Percentiles rank a stretch among this genome's conserved stretches.
Evolutionary conservation across 2,329 filamentous ascomycete genomes (phyloP).

Genomic region (Ascosphaera pollenicola): DNA sequence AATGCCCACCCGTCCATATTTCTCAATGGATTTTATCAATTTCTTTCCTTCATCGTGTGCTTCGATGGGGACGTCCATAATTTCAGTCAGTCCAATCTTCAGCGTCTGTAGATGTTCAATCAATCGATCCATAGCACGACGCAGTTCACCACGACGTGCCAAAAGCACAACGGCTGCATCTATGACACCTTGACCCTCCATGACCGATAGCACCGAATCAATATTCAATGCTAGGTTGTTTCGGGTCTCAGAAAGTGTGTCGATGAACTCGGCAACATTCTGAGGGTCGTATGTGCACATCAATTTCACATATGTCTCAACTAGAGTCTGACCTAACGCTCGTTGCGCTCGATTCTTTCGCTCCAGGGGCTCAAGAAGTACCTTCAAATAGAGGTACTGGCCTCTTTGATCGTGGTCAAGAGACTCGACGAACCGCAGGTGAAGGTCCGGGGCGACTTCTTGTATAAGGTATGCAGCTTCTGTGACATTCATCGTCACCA

Average conservation of each 20-base stretch:
- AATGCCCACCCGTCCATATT: slow-evolving; percentile 79
- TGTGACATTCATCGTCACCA: slow-evolving; percentile 45
- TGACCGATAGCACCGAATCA: slow-evolving; percentile 58
- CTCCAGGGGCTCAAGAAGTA: slow-evolving; percentile 45
- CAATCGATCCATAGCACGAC: slow-evolving; percentile 64
- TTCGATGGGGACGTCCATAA: slow-evolving; percentile 32
- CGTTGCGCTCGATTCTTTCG: slow-evolving; percentile 15
- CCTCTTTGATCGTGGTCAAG: slow-evolving; percentile 37
- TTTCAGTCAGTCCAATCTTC: slow-evolving; percentile 46
- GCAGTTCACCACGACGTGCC: slow-evolving; percentile 66
- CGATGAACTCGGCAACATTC: slow-evolving; percentile 72
- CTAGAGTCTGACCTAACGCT: slow-evolving; percentile 33
- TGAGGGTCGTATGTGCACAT: slow-evolving; percentile 70
- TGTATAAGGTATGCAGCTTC: slow-evolving; percentile 44
- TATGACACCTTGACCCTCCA: slow-evolving; percentile 75
- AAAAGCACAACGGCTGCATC: slow-evolving; percentile 85
- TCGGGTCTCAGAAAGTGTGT: slow-evolving; percentile 37
- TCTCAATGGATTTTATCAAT: slow-evolving; percentile 56
- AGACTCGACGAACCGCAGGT: slow-evolving; percentile 41
- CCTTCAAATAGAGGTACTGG: slow-evolving; percentile 56
- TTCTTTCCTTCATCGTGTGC: slow-evolving; percentile 48
- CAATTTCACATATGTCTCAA: slow-evolving; percentile 69
- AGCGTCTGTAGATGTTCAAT: slow-evolving; percentile 61
- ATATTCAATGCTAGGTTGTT: slow-evolving; percentile 45
- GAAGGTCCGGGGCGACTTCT: slow-evolving; percentile 37